Conservation (phyloP, 495 filamentous ascomycete genomes). For the Pyrenula aspistea region DNA sequence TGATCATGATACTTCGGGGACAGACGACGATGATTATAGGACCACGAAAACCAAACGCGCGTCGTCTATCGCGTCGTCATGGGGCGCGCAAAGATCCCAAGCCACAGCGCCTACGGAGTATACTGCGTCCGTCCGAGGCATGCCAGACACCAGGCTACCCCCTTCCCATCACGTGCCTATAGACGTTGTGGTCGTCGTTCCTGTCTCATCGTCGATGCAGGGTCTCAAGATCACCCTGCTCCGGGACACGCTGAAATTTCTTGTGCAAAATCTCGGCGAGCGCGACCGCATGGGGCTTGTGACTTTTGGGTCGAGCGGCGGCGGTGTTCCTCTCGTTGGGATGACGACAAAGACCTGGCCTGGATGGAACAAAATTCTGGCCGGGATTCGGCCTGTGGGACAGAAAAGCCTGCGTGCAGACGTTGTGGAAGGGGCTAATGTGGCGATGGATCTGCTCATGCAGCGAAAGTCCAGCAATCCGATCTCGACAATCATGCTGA, state of each 20-base stretch:
- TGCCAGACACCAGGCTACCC: constrained; percentile 34
- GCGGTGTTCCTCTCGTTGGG: constrained; percentile 89
- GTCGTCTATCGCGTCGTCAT: constrained; percentile 79
- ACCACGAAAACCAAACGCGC: constrained; percentile 60
- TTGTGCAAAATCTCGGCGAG: constrained; percentile 85
- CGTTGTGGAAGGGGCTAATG: constrained; percentile 95
- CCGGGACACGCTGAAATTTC: constrained; percentile 86
- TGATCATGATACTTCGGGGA: constrained; percentile 67
- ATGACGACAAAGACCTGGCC: constrained; percentile 93
- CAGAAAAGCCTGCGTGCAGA: constrained; percentile 95
- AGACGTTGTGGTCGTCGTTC: constrained; percentile 93
- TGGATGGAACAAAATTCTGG: constrained; percentile 81
- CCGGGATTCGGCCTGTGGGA: constrained; percentile 82
- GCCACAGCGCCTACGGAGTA: constrained; percentile 73
- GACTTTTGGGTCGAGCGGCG: constrained; percentile 90
- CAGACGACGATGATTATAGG: constrained; percentile 87
- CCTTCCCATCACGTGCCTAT: constrained; percentile 78
- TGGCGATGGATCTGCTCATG: constrained; percentile 98
- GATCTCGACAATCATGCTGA: constrained; percentile 89
- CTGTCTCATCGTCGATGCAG: constrained; percentile 97
- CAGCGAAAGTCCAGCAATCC: constrained; percentile 94
- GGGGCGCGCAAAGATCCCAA: constrained; percentile 66
- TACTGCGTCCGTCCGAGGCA: constrained; percentile 40
- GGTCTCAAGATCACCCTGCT: constrained; percentile 94
- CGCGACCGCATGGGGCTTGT: constrained; percentile 94